Conservation (phyloP, 2,329 filamentous ascomycete species). For the Chaetomiaceae sp. region DNA sequence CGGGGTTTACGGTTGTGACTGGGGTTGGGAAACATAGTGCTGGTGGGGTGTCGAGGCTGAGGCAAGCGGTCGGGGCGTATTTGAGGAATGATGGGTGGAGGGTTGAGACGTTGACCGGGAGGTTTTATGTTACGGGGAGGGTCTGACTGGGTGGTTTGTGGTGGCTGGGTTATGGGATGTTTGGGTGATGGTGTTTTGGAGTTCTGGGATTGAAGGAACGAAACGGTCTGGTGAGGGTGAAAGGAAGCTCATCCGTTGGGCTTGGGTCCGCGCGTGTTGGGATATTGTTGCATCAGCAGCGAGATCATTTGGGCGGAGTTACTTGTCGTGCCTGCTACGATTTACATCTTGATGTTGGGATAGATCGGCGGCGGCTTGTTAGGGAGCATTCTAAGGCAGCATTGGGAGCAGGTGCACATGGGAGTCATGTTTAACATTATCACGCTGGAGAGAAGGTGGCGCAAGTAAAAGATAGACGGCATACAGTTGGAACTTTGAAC, state of each 20-base stretch:
- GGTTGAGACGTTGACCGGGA: conserved; percentile 64
- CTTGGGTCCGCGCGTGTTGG: not conserved
- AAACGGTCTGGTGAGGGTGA: not conserved
- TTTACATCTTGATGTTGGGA: not conserved
- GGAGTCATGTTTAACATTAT: too few species aligned
- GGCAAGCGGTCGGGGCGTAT: conserved; percentile 71
- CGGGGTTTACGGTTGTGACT: conserved; percentile 68
- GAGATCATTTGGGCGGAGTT: not conserved
- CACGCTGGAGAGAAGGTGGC: too few species aligned
- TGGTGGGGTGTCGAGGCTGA: conserved; percentile 67
- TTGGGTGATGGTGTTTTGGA: not conserved
- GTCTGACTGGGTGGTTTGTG: too few species aligned
- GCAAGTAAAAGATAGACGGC: too few species aligned
- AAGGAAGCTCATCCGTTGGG: not conserved
- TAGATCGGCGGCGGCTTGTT: not conserved
- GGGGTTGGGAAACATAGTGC: conserved; percentile 73
- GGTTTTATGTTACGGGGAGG: conserved; percentile 61
- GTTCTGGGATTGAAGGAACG: too few species aligned
- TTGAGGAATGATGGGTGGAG: conserved; percentile 78
- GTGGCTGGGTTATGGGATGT: too few species aligned
- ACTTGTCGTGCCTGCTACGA: not conserved
- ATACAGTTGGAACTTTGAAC: too few species aligned
- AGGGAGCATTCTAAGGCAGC: too few species aligned
- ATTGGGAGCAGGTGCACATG: too few species aligned
- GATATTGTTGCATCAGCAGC: not conserved